Base-by-base conservation (phyloP, 2,329 filamentous ascomycete genomes). In the Madurella mycetomatis region DNA sequence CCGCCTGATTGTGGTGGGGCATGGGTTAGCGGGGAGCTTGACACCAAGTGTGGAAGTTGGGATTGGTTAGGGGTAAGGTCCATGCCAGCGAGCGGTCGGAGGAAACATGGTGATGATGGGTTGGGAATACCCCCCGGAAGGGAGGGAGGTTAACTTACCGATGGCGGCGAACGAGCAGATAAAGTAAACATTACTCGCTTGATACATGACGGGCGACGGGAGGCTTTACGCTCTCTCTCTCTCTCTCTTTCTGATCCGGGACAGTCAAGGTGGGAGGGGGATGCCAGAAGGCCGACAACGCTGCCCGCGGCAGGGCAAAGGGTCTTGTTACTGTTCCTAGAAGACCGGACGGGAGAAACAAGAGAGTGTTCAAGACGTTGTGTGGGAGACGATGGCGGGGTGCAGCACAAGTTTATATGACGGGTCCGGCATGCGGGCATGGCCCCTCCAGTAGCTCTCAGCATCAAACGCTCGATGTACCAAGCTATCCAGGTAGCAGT, bases 81-180 rank as follows among this genome's bases (percentile, higher is more conserved):
- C 25, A 2, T 39, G 2, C 11, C 32, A 11, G 18, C 39, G n/a
- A 48, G 31, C 12, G 30, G 17, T 31, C 15, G 44, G 17, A 32
- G 25, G 31, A 34, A 31, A 5, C 5, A 5, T 37, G 41, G n/a
- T n/a, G n/a, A n/a, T n/a, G n/a, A n/a, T n/a, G n/a, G n/a, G n/a
- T n/a, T n/a, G n/a, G n/a, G n/a, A n/a, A n/a, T n/a, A n/a, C n/a
- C n/a, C n/a, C n/a, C n/a, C n/a, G n/a, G n/a, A n/a, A 17, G 16
- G 18, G 12, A 13, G 19, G 15, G 41, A 45, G 13, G 39, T 30
- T 7, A 30, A 66, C 73, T 58, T 69, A 79, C 80, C 82, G 58
- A 85, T 81, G 64, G 82, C 80, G 65, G 82, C 82, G 64, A 85
- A 84, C 56, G 71, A 72, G 67, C 82, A 85, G 58, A 84, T 84